Evolutionary conservation across 2,329 filamentous ascomycete genomes (phyloP), one percentile per base, ranked within the genome.

Genomic region (Calonectria fujianensis): DNA sequence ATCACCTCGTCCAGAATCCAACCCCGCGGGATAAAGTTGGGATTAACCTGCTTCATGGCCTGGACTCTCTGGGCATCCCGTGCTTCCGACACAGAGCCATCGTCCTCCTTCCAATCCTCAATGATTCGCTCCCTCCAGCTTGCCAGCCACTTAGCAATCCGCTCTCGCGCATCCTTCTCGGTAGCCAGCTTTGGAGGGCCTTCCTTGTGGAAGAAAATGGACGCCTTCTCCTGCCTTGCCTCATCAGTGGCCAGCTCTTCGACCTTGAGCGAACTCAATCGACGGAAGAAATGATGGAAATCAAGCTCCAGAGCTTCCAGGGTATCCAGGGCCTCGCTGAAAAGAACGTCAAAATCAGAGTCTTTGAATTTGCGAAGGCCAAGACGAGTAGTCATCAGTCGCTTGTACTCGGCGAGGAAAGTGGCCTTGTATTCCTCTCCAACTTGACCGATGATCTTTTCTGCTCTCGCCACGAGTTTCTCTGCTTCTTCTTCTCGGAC

Each of bases 1-100:
- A 99, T 98, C 18, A 99, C 84, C 85, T 99, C 97, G 83, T 98
- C 96, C 27, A 99, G 88, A 67, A 99, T 91, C 96, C 96, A 99
- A 24, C 94, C 93, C 61, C 96, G 91, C 0, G 97, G 95, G 0
- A 98, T 89, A 81, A 99, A 99, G 86, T 95, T 98, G 3, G 97
- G 97, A 82, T 99, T 99, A 29, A 96, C 94, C 32, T 87, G 88
- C 86, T 94, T 95, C 97, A 98, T 98, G 16, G 90, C 91, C 37
- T 82, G 84, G 73, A 92, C 90, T 75, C 96, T 89, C 80, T 93
- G 91, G 4, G 85, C 87, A 61, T 97, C 93, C 20, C 83, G 81
- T 2, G 83, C 86, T 3, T 83, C 82, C 0, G 85, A 82, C 14
- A 86, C 79, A 35, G 54, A 75, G 3, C 82, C 83, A 0, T 85